Percentiles rank a stretch among this genome's conserved stretches.
These are phyloP conservation scores for Dichotomopilus funicola DNA, from an alignment of 2,329 filamentous ascomycete genomes.

Conservation along the genomic window DNA sequence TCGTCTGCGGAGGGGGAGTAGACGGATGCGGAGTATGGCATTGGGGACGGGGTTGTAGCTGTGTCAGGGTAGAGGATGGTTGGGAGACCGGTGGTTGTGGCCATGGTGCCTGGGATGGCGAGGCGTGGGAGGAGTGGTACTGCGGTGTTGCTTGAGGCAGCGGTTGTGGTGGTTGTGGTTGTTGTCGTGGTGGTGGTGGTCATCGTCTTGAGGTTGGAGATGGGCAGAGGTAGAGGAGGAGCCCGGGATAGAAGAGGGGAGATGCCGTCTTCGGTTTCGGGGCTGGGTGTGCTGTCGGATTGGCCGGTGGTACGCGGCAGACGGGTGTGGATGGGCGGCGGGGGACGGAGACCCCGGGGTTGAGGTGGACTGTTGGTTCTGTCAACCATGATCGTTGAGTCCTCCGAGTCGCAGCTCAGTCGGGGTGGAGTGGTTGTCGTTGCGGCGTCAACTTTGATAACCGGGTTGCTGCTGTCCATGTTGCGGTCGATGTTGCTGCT, in stretches of 20 bases:
- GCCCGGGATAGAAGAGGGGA: slow-evolving; percentile 21
- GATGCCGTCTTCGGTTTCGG: slow-evolving; percentile 11
- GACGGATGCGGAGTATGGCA: not conserved
- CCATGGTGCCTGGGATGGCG: not conserved
- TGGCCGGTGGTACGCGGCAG: not conserved
- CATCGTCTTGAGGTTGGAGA: not conserved
- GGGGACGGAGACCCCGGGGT: slow-evolving; percentile 14
- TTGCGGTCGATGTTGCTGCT: no score
- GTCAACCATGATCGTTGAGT: slow-evolving; percentile 10
- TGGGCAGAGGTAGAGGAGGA: not conserved
- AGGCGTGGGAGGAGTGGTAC: not conserved
- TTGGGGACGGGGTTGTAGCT: no score
- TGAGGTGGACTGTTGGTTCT: slow-evolving; percentile 11
- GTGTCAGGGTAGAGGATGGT: not conserved
- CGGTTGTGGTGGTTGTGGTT: not conserved
- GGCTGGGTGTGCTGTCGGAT: slow-evolving; percentile 5
- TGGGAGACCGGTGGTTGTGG: not conserved
- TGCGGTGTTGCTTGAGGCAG: not conserved
- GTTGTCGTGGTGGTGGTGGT: not conserved
- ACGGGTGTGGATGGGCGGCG: slow-evolving; percentile 10
- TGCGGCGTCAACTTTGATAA: not conserved
- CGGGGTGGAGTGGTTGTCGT: slow-evolving; percentile 9
- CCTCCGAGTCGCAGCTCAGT: slow-evolving; percentile 18
- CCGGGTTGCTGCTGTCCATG: not conserved
- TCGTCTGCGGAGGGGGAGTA: slow-evolving; percentile 7